Conservation (phyloP, 495 filamentous ascomycete genomes). For the Penicillium coffeae region DNA sequence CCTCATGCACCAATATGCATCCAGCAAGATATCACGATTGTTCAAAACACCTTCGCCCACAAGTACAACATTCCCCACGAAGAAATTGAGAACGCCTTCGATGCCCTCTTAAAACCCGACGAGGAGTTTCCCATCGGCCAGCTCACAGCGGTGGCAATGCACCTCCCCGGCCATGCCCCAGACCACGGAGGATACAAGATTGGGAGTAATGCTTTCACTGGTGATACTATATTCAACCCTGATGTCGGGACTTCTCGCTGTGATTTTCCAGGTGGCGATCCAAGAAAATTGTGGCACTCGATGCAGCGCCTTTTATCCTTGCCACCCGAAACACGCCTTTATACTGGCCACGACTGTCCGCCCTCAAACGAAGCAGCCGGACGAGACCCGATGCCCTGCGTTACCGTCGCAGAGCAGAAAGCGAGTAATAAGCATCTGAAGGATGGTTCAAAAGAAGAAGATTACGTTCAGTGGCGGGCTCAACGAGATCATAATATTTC, state of each 20-base stretch:
- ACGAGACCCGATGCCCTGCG: slow-evolving; percentile 27
- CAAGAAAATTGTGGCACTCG: slow-evolving; percentile 37
- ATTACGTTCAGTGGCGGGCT: slow-evolving; percentile 42
- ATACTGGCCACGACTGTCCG: slow-evolving; percentile 46
- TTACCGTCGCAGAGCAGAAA: slow-evolving; percentile 45
- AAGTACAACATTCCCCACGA: slow-evolving; percentile 36
- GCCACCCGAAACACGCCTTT: slow-evolving; percentile 34
- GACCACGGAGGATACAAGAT: slow-evolving; percentile 55
- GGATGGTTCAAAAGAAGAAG: slow-evolving; percentile 31
- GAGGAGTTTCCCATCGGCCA: slow-evolving; percentile 44
- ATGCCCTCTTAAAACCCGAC: slow-evolving; percentile 43
- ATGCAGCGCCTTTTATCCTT: slow-evolving; percentile 40
- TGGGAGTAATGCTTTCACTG: slow-evolving; percentile 52
- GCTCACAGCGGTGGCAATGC: slow-evolving; percentile 35
- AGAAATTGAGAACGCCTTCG: slow-evolving; percentile 43
- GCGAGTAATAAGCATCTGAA: slow-evolving; percentile 48
- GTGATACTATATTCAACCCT: slow-evolving; percentile 52
- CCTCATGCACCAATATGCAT: slow-evolving; percentile 37
- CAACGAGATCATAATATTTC: slow-evolving; percentile 38
- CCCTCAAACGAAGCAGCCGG: slow-evolving; percentile 11
- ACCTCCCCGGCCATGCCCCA: slow-evolving; percentile 54
- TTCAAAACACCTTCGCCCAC: slow-evolving; percentile 41
- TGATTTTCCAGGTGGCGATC: slow-evolving; percentile 52
- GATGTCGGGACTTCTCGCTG: slow-evolving; percentile 53
- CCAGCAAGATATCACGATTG: slow-evolving; percentile 41